Conservation (phyloP, 1,284 basidiomycete species). For the Erythrobasidium hasegawianum region DNA sequence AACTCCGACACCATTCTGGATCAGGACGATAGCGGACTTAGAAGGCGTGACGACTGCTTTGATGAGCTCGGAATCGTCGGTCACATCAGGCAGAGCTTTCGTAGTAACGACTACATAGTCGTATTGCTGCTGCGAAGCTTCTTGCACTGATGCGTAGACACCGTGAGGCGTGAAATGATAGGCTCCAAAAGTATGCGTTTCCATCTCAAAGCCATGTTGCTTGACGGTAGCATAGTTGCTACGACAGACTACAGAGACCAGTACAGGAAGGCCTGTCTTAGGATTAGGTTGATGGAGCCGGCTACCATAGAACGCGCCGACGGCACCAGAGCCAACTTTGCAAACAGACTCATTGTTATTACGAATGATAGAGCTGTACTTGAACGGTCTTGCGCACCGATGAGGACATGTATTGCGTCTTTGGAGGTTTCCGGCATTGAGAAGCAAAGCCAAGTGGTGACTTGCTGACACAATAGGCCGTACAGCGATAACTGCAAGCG, state of each 20-base stretch:
- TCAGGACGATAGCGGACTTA: conserved; percentile 49
- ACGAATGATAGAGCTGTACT: no score
- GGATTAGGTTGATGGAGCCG: conserved; percentile 45
- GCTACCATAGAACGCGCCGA: conserved; percentile 53
- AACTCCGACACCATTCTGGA: conserved; percentile 54
- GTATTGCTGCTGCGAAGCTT: conserved; percentile 46
- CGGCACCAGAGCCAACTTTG: conserved; percentile 52
- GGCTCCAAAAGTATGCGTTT: conserved; percentile 51
- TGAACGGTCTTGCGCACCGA: no score
- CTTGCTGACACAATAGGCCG: no score
- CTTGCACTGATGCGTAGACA: conserved; percentile 48
- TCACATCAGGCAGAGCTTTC: conserved; percentile 51
- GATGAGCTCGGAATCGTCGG: conserved; percentile 50
- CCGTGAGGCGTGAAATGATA: conserved; percentile 50
- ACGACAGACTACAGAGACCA: conserved; percentile 52
- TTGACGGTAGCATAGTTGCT: conserved; percentile 52
- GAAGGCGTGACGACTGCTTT: conserved; percentile 43
- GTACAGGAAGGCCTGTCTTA: conserved; percentile 35
- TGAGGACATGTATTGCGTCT: no score
- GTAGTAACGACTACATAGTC: conserved; percentile 53
- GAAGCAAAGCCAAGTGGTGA: no score
- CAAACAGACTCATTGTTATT: no score
- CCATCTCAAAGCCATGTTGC: conserved; percentile 47
- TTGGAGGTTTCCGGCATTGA: no score
- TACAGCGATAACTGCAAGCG: no score